phyloP scores from a whole-genome alignment of 495 filamentous ascomycete genomes.

The Aspergillus avenaceus region DNA sequence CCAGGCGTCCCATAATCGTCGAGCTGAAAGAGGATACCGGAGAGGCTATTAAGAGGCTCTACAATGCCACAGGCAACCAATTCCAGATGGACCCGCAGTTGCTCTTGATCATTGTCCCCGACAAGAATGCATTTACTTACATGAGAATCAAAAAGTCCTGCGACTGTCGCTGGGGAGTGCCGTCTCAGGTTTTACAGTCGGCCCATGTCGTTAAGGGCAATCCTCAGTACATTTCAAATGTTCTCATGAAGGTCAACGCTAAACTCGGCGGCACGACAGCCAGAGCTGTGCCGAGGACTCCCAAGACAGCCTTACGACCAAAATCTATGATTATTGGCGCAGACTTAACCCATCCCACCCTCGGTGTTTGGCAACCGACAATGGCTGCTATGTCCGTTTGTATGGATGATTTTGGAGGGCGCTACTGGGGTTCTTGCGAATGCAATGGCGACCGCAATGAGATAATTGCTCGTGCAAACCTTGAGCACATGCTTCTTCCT shows the following conservation, averaged over 20 bases:
- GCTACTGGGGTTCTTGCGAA: constrained; percentile 72
- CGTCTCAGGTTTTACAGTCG: constrained; percentile 67
- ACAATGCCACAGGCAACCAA: constrained; percentile 43
- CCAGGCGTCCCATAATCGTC: constrained; percentile 23
- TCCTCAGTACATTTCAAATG: constrained; percentile 80
- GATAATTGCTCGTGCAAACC: constrained; percentile 62
- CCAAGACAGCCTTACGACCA: constrained; percentile 31
- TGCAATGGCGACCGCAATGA: constrained; percentile 76
- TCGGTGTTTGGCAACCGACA: constrained; percentile 61
- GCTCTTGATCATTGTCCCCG: constrained; percentile 65
- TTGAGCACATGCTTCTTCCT: constrained; percentile 56
- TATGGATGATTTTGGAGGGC: constrained; percentile 59
- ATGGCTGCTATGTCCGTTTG: constrained; percentile 86
- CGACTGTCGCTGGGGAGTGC: constrained; percentile 74
- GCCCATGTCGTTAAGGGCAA: constrained; percentile 56
- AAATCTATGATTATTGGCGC: constrained; percentile 77
- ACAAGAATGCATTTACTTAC: constrained; percentile 64
- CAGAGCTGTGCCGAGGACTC: constrained; percentile 32
- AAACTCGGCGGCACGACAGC: constrained; percentile 84
- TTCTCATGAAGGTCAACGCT: constrained; percentile 90
- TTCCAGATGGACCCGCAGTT: constrained; percentile 53
- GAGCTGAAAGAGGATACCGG: constrained; percentile 43
- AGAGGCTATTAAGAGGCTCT: constrained; percentile 49
- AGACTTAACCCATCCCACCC: constrained; percentile 81
- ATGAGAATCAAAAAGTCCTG: constrained; percentile 74